phyloP scores from a whole-genome alignment of 139 green algal genomes.

The Protoeuglena noctilucae region DNA sequence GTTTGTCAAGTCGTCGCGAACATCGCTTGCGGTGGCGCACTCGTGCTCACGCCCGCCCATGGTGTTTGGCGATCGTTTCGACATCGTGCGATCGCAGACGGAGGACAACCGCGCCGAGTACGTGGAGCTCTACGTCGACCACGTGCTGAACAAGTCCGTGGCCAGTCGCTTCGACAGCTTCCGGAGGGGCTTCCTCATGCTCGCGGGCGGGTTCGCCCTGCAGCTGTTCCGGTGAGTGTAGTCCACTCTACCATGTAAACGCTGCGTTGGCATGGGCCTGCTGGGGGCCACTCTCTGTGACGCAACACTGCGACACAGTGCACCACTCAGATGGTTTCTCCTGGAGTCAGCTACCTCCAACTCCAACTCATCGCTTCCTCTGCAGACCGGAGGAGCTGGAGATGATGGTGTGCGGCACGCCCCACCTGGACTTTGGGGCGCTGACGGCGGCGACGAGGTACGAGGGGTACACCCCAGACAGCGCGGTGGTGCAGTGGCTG shows the following conservation, averaged over 20 bases:
- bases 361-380: too few relatives aligned
- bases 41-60: too few relatives aligned
- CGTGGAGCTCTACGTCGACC: constrained; percentile 60
- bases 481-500: constrained; percentile 46
- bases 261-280: too few relatives aligned
- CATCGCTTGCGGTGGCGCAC: too few relatives aligned
- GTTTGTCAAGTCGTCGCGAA: too few relatives aligned
- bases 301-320: too few relatives aligned
- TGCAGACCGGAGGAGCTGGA: constrained; percentile 72
- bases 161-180: constrained; percentile 67
- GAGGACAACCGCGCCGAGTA: constrained; percentile 74
- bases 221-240: constrained; percentile 78
- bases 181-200: constrained; percentile 57
- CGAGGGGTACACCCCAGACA: constrained; percentile 34
- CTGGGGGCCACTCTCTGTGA: too few relatives aligned
- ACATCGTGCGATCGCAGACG: too few relatives aligned
- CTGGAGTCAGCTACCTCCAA: too few relatives aligned
- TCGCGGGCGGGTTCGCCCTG: constrained; percentile 67
- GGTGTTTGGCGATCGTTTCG: too few relatives aligned
- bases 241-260: too few relatives aligned
- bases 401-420: constrained; percentile 74
- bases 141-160: constrained; percentile 47
- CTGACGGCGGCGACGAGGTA: constrained; percentile 63
- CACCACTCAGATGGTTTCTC: too few relatives aligned
- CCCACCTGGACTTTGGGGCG: constrained; percentile 71